Evolutionary conservation across 2,329 filamentous ascomycete genomes (phyloP).

Genomic region (Sarocladium brachiariae): DNA sequence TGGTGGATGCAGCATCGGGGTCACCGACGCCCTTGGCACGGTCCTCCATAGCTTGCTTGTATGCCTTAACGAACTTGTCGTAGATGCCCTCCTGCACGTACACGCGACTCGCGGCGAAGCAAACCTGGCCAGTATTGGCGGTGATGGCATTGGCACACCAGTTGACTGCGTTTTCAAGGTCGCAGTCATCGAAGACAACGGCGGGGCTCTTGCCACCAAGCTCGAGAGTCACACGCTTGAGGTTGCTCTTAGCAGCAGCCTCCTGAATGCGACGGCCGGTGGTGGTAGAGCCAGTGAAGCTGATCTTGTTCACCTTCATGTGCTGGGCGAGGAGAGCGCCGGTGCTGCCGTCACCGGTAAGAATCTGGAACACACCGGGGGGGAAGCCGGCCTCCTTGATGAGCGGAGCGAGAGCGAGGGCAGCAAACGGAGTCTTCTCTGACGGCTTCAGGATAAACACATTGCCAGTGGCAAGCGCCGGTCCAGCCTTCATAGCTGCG

Average conservation of each 20-base stretch:
- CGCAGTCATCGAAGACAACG: slow-evolving; percentile 57
- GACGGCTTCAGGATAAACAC: slow-evolving; percentile 36
- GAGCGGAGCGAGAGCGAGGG: slow-evolving; percentile 27
- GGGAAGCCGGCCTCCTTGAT: slow-evolving; percentile 35
- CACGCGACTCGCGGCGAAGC: slow-evolving; percentile 65
- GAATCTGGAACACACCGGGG: slow-evolving; percentile 33
- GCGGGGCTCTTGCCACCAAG: slow-evolving; percentile 63
- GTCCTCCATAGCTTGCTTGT: slow-evolving; percentile 53
- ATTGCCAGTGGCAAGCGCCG: slow-evolving; percentile 35
- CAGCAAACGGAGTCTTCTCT: slow-evolving; percentile 33
- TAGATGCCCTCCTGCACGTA: slow-evolving; percentile 59
- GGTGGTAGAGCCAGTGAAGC: slow-evolving; percentile 63
- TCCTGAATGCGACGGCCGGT: slow-evolving; percentile 61
- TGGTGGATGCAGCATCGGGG: slow-evolving; percentile 49
- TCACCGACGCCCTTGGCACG: slow-evolving; percentile 52
- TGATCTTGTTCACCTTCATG: slow-evolving; percentile 44
- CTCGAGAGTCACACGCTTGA: slow-evolving; percentile 67
- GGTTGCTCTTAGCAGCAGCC: slow-evolving; percentile 54
- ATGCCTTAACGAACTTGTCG: slow-evolving; percentile 48
- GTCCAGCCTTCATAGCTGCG: slow-evolving; percentile 28
- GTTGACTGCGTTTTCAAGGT: slow-evolving; percentile 51
- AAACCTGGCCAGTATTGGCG: slow-evolving; percentile 68
- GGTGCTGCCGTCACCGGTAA: slow-evolving; percentile 32
- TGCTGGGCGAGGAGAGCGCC: slow-evolving; percentile 20
- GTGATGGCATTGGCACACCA: slow-evolving; percentile 43